Evolutionary conservation across 2,329 filamentous ascomycete species (phyloP).

Genomic region (Aureobasidium sp.): DNA sequence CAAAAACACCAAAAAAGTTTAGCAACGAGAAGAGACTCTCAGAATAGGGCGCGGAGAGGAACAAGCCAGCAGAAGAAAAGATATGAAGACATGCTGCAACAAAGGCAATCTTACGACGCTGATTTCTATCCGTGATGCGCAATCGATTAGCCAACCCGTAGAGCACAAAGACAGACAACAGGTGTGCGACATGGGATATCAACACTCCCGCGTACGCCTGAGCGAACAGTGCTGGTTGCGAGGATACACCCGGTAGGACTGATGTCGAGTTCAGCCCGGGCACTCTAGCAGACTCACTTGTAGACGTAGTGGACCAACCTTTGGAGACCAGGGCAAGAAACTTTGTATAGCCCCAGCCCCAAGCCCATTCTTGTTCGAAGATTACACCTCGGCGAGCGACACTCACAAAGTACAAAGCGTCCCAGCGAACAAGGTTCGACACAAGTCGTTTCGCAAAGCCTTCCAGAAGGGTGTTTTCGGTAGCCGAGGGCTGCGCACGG

Average conservation of each 20-base stretch:
- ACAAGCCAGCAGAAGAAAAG: slow-evolving; percentile 79
- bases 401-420: slow-evolving; percentile 69
- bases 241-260: slow-evolving; percentile 16
- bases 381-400: slow-evolving; percentile 56
- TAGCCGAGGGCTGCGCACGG: slow-evolving; percentile 20
- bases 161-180: slow-evolving; percentile 65
- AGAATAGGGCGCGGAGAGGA: slow-evolving; percentile 78
- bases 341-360: slow-evolving; percentile 52
- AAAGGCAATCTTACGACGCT: slow-evolving; percentile 50
- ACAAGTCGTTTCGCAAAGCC: slow-evolving; percentile 15
- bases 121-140: slow-evolving; percentile 34
- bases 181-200: slow-evolving; percentile 67
- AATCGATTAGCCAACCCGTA: slow-evolving; percentile 58
- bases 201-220: slow-evolving; percentile 52
- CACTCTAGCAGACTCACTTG: slow-evolving; percentile 15
- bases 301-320: slow-evolving; percentile 31
- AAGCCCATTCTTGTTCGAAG: slow-evolving; percentile 83
- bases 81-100: slow-evolving; percentile 68
- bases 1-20: slow-evolving; percentile 64
- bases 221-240: slow-evolving; percentile 21
- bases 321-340: slow-evolving; percentile 35
- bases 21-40: slow-evolving; percentile 75
- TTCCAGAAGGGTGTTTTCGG: slow-evolving; percentile 12
- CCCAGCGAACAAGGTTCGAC: slow-evolving; percentile 65
- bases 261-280: background rate